Evolutionary conservation across 208 protist species (phyloP).

Genomic region (Leishmania tarentolae): DNA sequence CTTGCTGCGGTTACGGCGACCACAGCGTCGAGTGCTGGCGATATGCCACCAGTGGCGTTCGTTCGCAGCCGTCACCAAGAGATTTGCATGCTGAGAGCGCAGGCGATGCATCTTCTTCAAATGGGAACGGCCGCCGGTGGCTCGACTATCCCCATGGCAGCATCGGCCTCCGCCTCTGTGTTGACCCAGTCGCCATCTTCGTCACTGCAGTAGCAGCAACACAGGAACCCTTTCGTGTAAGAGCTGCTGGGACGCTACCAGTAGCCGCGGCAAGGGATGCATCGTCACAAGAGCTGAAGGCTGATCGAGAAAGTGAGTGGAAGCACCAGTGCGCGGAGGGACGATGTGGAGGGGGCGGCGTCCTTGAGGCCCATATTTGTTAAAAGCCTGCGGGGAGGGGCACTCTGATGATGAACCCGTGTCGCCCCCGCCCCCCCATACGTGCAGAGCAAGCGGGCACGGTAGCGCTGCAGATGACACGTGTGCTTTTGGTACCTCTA

Average conservation of each 20-base stretch:
- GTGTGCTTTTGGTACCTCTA: not conserved
- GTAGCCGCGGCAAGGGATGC: not conserved
- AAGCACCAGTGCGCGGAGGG: not conserved
- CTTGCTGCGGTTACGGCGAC: conserved; percentile 8
- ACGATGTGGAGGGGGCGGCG: not conserved
- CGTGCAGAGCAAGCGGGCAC: not conserved
- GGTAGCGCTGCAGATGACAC: not conserved
- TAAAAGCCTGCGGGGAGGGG: not conserved
- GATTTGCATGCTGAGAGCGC: conserved; percentile 10
- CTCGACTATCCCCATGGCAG: not conserved
- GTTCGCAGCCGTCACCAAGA: conserved; percentile 25
- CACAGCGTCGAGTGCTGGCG: not conserved
- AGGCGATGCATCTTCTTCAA: conserved; percentile 30
- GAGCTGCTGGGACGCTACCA: not conserved
- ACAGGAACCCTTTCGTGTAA: not conserved
- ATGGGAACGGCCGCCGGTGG: not conserved
- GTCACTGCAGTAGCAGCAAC: not conserved
- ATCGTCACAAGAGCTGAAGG: not conserved
- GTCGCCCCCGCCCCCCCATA: not conserved
- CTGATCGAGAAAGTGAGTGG: not conserved
- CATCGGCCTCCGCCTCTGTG: not conserved
- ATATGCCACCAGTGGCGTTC: conserved; percentile 22
- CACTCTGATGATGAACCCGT: not conserved
- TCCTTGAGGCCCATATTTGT: not conserved
- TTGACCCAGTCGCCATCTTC: not conserved